These are phyloP conservation scores for Monosporascus sp. DNA, from an alignment of 2,329 filamentous ascomycete genomes.

Conservation along the genomic window DNA sequence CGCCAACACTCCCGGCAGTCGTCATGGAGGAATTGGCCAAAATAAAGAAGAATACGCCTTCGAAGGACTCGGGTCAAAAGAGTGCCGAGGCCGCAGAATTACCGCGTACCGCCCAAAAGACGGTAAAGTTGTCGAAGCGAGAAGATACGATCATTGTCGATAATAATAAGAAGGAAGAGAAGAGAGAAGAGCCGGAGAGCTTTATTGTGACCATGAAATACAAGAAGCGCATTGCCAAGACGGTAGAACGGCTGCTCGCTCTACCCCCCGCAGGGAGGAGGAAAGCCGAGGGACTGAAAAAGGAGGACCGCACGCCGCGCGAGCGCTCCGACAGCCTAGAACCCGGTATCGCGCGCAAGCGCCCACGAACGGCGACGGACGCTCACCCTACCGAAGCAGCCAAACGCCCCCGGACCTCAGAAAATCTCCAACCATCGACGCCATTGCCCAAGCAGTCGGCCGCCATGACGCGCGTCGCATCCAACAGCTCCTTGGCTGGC, in stretches of 20 bases:
- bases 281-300: slow-evolving; percentile 30
- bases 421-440: slow-evolving; percentile 41
- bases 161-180: slow-evolving; percentile 25
- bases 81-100: slow-evolving; percentile 26
- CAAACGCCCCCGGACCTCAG: slow-evolving; percentile 40
- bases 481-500: slow-evolving; percentile 45
- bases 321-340: slow-evolving; percentile 39
- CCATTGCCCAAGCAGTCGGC: slow-evolving; percentile 42
- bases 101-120: slow-evolving; percentile 30
- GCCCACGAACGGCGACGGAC: slow-evolving; percentile 36
- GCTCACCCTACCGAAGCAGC: slow-evolving; percentile 22
- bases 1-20: slow-evolving; percentile 48
- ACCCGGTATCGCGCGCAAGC: slow-evolving; percentile 41
- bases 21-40: slow-evolving; percentile 43
- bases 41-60: slow-evolving; percentile 24
- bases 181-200: slow-evolving; percentile 25
- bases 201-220: slow-evolving; percentile 43
- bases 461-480: slow-evolving; percentile 48
- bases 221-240: slow-evolving; percentile 40
- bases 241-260: slow-evolving; percentile 41
- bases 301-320: slow-evolving; percentile 22
- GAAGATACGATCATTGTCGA: slow-evolving; percentile 27
- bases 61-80: slow-evolving; percentile 20
- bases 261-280: slow-evolving; percentile 32
- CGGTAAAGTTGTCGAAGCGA: slow-evolving; percentile 21